Percentiles rank a stretch among this genome's conserved stretches.
phyloP scores from a whole-genome alignment of 257 asterid species.

The Lycium barbarum region DNA sequence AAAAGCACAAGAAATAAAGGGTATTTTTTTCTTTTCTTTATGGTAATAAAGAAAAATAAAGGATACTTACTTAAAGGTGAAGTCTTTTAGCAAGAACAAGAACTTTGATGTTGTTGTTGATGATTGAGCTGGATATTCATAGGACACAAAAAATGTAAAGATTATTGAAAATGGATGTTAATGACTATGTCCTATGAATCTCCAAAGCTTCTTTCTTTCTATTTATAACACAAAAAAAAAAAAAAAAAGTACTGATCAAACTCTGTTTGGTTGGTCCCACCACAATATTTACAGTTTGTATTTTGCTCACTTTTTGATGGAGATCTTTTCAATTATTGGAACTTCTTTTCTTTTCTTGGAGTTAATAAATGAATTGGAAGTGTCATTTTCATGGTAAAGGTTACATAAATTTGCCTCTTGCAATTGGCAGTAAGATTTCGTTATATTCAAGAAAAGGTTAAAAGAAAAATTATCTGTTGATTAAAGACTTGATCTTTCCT shows the following conservation, averaged over 20 bases:
- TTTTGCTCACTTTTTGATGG: background rate
- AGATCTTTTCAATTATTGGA: conserved; percentile 8
- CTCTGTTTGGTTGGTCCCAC: conserved; percentile 28
- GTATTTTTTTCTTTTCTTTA: too few species aligned
- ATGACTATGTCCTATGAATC: conserved; percentile 14
- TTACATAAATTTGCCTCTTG: background rate
- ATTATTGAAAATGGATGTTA: background rate
- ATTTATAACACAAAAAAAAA: background rate
- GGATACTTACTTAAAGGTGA: background rate
- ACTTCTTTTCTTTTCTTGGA: background rate
- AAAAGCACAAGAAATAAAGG: background rate
- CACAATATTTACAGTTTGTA: background rate
- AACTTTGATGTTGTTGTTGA: background rate
- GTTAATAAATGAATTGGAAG: background rate
- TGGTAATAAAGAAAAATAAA: background rate
- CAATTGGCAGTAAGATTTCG: background rate
- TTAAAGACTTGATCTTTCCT: too few species aligned
- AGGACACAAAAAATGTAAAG: background rate
- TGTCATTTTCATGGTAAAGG: conserved; percentile 15
- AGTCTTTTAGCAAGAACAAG: background rate
- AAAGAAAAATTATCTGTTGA: background rate
- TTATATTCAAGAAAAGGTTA: background rate
- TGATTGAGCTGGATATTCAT: conserved; percentile 13
- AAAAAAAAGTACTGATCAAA: background rate
- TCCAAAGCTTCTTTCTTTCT: background rate